These are phyloP conservation scores for Symbiodinium pilosum DNA, from an alignment of 73 alveolate genomes.

Conservation along the genomic window DNA sequence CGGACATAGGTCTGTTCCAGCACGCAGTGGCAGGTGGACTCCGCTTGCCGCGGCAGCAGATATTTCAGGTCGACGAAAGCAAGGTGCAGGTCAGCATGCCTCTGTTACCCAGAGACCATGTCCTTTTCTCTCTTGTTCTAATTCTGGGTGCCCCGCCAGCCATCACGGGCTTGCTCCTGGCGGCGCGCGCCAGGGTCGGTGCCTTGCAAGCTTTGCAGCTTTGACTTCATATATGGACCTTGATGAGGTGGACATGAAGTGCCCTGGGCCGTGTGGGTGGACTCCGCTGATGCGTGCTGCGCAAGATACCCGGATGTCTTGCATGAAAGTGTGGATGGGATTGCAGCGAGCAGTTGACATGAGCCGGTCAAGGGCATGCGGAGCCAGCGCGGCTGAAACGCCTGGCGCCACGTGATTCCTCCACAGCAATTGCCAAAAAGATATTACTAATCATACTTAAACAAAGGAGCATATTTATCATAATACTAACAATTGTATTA, in stretches of 20 bases:
- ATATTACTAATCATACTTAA: no score
- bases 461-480: no score
- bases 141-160: not conserved
- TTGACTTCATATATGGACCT: not conserved
- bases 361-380: not conserved
- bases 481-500: no score
- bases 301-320: not conserved
- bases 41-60: slow-evolving; percentile 91
- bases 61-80: slow-evolving; percentile 51
- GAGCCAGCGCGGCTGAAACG: not conserved
- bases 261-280: slow-evolving; percentile 95
- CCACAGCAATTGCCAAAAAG: no score
- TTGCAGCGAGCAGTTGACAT: no score
- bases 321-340: no score
- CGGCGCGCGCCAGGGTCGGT: slow-evolving; percentile 23
- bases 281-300: slow-evolving; percentile 84
- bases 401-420: not conserved
- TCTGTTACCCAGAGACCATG: not conserved
- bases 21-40: slow-evolving; percentile 35
- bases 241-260: slow-evolving; percentile 19
- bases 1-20: no score
- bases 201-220: not conserved
- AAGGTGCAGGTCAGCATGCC: slow-evolving; percentile 1
- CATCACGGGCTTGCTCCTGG: slow-evolving; percentile 28
- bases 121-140: no score